These are phyloP conservation scores for Wallacemonas rigidus DNA, from an alignment of 208 protist species.

Conservation along the genomic window DNA sequence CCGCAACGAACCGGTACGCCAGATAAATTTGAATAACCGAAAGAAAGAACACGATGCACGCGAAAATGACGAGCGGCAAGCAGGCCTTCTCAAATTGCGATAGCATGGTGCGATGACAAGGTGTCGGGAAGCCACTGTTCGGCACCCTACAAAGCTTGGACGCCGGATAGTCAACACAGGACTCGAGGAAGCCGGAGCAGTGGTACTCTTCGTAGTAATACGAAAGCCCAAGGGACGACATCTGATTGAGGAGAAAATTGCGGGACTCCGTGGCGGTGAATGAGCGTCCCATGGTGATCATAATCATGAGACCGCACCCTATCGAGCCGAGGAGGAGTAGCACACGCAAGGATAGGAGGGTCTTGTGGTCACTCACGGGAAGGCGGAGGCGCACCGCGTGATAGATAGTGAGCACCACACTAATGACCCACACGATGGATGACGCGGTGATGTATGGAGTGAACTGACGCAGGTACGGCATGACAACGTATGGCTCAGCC, in stretches of 20 bases:
- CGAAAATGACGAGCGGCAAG: slow-evolving; percentile 7
- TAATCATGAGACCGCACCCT: slow-evolving; percentile 6
- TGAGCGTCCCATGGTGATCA: slow-evolving; percentile 10
- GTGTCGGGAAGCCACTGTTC: not conserved
- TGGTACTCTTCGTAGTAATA: slow-evolving; percentile 13
- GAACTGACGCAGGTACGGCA: slow-evolving; percentile 13
- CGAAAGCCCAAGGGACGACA: not conserved
- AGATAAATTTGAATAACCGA: slow-evolving; percentile 9
- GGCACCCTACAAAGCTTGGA: not conserved
- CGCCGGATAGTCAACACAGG: not conserved
- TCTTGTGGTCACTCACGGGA: not conserved
- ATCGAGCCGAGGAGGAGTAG: slow-evolving; percentile 6
- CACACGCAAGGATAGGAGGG: not conserved
- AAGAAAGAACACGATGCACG: not conserved
- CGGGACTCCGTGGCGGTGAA: slow-evolving; percentile 1
- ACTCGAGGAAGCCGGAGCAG: slow-evolving; percentile 17
- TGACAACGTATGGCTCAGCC: slow-evolving; percentile 14
- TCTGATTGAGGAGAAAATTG: slow-evolving; percentile 4
- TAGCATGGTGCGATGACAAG: not conserved
- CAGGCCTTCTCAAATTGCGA: slow-evolving; percentile 8
- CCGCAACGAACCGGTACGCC: slow-evolving; percentile 7
- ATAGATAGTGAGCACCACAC: slow-evolving; percentile 5
- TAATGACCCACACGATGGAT: slow-evolving; percentile 11
- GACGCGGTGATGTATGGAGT: slow-evolving; percentile 13
- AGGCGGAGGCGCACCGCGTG: not conserved